These are phyloP conservation scores for Stramenopiles sp. DNA, from an alignment of 352 stramenopile genomes.

Conservation along the genomic window DNA sequence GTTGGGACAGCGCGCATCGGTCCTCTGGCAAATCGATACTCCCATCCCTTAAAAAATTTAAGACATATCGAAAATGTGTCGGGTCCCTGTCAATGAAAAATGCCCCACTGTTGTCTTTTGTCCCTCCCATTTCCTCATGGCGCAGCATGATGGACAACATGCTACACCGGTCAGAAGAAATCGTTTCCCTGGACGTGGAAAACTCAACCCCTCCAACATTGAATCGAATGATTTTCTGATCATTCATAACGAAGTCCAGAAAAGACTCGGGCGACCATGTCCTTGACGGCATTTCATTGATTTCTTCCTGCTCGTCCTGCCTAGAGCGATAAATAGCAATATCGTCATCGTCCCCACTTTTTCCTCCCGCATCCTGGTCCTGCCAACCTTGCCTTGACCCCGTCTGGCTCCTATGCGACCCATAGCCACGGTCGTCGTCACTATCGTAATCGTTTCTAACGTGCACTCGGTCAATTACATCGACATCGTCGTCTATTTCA, in stretches of 20 bases:
- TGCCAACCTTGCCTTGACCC: constrained; percentile 2
- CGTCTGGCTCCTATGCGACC: not conserved
- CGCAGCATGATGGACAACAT: constrained; percentile 10
- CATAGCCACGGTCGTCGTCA: not conserved
- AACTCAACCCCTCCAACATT: constrained; percentile 4
- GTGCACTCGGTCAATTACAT: not conserved
- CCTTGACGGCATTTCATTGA: not conserved
- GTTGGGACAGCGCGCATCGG: not conserved
- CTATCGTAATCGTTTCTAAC: not conserved
- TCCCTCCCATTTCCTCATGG: constrained; percentile 3
- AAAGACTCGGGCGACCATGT: constrained; percentile 10
- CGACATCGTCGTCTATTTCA: not conserved
- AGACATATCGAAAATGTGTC: constrained; percentile 7
- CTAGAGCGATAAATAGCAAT: not conserved
- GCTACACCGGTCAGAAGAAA: not conserved
- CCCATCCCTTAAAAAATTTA: constrained; percentile 10
- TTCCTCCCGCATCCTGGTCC: not conserved
- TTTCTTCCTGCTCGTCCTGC: not conserved
- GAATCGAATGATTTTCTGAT: constrained; percentile 12
- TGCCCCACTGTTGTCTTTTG: constrained; percentile 6
- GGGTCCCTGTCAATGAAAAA: constrained; percentile 11
- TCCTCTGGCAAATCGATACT: constrained; percentile 11
- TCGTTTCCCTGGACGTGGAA: constrained; percentile 1
- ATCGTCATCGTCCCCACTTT: constrained; percentile 11
- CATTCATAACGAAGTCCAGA: constrained; percentile 10